These are phyloP conservation scores for Colletotrichum limetticola DNA, from an alignment of 2,329 filamentous ascomycete genomes.

Conservation along the genomic window DNA sequence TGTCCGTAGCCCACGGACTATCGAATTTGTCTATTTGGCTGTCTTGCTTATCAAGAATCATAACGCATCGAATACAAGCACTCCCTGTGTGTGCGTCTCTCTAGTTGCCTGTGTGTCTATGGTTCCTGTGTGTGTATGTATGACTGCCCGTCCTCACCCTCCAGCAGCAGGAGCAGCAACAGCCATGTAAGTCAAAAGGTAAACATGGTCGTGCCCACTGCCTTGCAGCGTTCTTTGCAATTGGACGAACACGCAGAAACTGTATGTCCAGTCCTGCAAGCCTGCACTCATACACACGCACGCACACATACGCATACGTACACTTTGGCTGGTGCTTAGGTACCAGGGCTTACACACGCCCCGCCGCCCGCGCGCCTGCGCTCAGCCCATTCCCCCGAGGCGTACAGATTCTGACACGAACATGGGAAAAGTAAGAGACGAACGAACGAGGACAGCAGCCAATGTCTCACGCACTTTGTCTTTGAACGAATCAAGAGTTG, in stretches of 20 bases:
- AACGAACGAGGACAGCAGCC: not conserved
- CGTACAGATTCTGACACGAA: conserved; percentile 33
- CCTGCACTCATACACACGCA: not conserved
- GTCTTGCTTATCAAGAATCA: not conserved
- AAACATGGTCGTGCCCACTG: not conserved
- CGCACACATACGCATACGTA: not conserved
- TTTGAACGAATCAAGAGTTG: not conserved
- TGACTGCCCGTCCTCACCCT: not conserved
- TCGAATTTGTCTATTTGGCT: not conserved
- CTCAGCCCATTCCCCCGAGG: conserved; percentile 31
- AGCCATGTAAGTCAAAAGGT: not conserved
- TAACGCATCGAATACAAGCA: not conserved
- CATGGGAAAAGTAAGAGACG: not conserved
- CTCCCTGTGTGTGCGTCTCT: not conserved
- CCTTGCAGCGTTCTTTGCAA: not conserved
- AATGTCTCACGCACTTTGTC: conserved; percentile 22
- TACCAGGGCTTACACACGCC: not conserved
- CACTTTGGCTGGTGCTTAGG: not conserved
- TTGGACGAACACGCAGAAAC: not conserved
- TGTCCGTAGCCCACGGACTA: not conserved
- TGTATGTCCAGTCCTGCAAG: too few relatives aligned
- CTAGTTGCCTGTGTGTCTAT: not conserved
- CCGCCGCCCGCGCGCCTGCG: not conserved
- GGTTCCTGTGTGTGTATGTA: too few relatives aligned
- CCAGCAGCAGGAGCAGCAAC: not conserved